Base-by-base conservation (phyloP, 495 filamentous ascomycete species). In the Talaromyces stipitatus region DNA sequence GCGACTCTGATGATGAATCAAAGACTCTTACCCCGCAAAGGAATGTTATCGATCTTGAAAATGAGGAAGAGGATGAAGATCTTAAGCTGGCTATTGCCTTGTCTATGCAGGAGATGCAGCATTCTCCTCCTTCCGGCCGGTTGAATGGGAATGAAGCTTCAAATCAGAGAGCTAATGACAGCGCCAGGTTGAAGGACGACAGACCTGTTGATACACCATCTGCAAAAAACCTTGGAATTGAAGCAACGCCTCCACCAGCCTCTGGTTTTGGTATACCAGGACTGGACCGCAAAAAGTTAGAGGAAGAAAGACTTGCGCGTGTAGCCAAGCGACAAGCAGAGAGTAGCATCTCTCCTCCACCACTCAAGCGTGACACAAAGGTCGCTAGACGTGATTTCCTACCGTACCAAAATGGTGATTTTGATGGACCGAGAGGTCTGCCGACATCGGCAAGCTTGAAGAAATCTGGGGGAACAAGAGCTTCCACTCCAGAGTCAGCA, bases 211-310 rank as follows among this genome's bases (percentile, higher is more conserved):
- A 24, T 41, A 28, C 24, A 28, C 12, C 55, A n/a, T 46, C 36
- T n/a, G n/a, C 20, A 10, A 4, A 33, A 26, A 26, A 27, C 26
- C 0, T 2, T 32, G 20, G 16, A 51, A 4, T 11, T 18, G 27
- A 51, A 33, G 20, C 45, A 26, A 20, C 2, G 18, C n/a, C 45
- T 16, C 43, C 16, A 23, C 2, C 54, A 16, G 12, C 32, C n/a
- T 6, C 51, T 59, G 56, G 58, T 1, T 51, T 68, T 10, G 66
- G 74, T 4, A 41, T 82, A 0, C 53, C 77, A 3, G 84, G 82
- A 0, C 67, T 91, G 0, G 79, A 95, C 68, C 81, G 91, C 9
- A 88, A 87, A 66, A 77, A 85, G 58, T 94, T 96, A 90, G 92
- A 97, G 61, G 73, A 85, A 63, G 92, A 95, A 62, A 81, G 92